These are phyloP conservation scores for Clathrospora elynae DNA, from an alignment of 2,329 filamentous ascomycete genomes.

Conservation along the genomic window DNA sequence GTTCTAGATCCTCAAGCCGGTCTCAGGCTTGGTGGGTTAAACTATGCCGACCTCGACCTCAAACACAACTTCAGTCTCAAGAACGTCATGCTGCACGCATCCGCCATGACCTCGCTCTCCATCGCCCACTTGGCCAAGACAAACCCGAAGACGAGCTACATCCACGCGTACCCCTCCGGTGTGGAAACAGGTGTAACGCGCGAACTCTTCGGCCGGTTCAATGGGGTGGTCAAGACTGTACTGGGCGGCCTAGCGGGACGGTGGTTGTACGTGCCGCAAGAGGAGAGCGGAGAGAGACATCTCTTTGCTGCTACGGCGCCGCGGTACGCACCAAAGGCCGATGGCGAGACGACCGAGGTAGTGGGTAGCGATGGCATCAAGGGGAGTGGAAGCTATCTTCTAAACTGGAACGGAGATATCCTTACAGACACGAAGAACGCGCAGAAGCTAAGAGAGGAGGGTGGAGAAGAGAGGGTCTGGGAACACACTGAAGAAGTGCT, in stretches of 20 bases:
- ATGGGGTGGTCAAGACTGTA: slow-evolving; percentile 6
- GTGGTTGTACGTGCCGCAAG: slow-evolving; percentile 25
- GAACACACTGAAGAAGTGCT: slow-evolving; percentile 42
- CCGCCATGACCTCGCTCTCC: slow-evolving; percentile 35
- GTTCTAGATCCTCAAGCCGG: slow-evolving; percentile 36
- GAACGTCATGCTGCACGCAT: slow-evolving; percentile 31
- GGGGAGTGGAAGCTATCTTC: slow-evolving; percentile 35
- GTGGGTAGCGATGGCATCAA: slow-evolving; percentile 30
- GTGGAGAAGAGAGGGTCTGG: slow-evolving; percentile 38
- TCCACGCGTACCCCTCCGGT: slow-evolving; percentile 35
- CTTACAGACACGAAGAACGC: slow-evolving; percentile 22
- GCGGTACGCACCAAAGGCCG: slow-evolving; percentile 26
- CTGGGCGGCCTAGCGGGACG: slow-evolving; percentile 16
- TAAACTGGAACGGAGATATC: slow-evolving; percentile 35
- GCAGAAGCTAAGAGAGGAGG: slow-evolving; percentile 27
- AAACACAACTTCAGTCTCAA: slow-evolving; percentile 33
- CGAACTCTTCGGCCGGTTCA: slow-evolving; percentile 14
- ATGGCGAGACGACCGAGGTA: slow-evolving; percentile 12
- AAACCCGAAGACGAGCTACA: slow-evolving; percentile 30
- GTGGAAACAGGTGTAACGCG: slow-evolving; percentile 31
- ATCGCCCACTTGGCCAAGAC: slow-evolving; percentile 29
- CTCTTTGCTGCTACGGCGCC: slow-evolving; percentile 38
- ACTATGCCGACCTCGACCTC: slow-evolving; percentile 36
- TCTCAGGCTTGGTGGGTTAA: slow-evolving; percentile 12
- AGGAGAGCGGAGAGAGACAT: slow-evolving; percentile 44